Conservation (phyloP, 176 grass and related monocot genomes). For the Aegilops sharonensis region DNA sequence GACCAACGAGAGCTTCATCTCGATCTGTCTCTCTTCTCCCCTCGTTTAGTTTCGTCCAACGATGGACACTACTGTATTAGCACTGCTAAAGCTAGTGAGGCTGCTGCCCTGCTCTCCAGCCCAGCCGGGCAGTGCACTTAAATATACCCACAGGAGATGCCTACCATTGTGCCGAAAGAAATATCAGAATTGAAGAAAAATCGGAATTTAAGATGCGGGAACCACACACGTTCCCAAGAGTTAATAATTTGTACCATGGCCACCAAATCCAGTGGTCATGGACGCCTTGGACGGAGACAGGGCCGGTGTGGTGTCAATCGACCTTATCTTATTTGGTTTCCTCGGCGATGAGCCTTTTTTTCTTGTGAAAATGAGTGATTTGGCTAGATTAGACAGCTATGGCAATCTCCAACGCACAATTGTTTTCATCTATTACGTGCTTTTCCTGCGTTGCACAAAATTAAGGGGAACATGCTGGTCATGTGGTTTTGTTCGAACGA, state of each 20-base stretch:
- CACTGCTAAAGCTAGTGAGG: not conserved
- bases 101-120: not conserved
- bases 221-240: not conserved
- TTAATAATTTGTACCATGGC: not conserved
- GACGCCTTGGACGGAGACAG: not conserved
- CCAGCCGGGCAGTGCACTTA: not conserved
- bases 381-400: not conserved
- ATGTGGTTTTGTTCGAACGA: not conserved
- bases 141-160: not conserved
- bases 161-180: not conserved
- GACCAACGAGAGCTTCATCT: not conserved
- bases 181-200: not conserved
- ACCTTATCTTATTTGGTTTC: not conserved
- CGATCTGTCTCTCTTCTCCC: not conserved
- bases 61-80: not conserved
- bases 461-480: not conserved
- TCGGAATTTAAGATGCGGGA: not conserved
- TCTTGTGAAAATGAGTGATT: not conserved
- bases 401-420: not conserved
- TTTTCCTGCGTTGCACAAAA: not conserved
- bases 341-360: not conserved
- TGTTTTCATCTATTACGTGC: not conserved
- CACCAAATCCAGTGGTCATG: not conserved
- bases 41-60: not conserved
- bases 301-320: not conserved